A percentile compares a stretch with the other conserved stretches of the same genome.
Conservation (phyloP, 1,139 yeast species). For the Chernovozyma aurita region DNA sequence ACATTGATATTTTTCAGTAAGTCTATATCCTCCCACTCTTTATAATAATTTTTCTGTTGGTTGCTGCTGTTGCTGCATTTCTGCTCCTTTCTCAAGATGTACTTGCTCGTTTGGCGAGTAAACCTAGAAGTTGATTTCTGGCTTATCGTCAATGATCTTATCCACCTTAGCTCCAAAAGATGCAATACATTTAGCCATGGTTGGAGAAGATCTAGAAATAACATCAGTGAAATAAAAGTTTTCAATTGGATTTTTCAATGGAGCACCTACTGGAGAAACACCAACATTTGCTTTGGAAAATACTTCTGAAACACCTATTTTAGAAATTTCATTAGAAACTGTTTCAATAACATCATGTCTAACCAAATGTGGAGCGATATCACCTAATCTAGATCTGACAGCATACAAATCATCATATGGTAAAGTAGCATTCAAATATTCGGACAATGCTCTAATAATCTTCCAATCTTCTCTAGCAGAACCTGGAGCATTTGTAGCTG, state of each 20-base stretch:
- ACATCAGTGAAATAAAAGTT: slow-evolving; percentile 89
- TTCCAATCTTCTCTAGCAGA: slow-evolving; percentile 94
- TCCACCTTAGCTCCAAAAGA: slow-evolving; percentile 65
- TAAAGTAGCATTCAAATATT: slow-evolving; percentile 65
- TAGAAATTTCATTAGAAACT: slow-evolving; percentile 53
- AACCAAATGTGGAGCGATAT: slow-evolving; percentile 77
- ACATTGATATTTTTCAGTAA: no score
- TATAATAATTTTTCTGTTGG: no score
- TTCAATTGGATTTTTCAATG: slow-evolving; percentile 65
- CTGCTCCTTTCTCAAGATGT: no score
- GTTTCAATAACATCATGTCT: slow-evolving; percentile 76
- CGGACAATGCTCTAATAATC: slow-evolving; percentile 78
- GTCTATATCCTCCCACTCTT: no score
- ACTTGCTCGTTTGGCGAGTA: no score
- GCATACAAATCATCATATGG: slow-evolving; percentile 76
- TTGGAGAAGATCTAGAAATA: slow-evolving; percentile 81
- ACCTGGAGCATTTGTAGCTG: slow-evolving; percentile 89
- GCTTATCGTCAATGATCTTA: slow-evolving; percentile 50
- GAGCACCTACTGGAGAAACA: slow-evolving; percentile 38
- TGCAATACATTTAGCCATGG: slow-evolving; percentile 81
- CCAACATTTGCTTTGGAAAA: slow-evolving; percentile 17
- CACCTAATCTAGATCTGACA: slow-evolving; percentile 66
- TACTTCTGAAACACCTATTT: slow-evolving; percentile 53
- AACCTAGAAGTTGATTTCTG: slow-evolving; percentile 30
- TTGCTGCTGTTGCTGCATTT: no score